Conservation (phyloP, 306 rosid species). For the Pyrus communis region DNA sequence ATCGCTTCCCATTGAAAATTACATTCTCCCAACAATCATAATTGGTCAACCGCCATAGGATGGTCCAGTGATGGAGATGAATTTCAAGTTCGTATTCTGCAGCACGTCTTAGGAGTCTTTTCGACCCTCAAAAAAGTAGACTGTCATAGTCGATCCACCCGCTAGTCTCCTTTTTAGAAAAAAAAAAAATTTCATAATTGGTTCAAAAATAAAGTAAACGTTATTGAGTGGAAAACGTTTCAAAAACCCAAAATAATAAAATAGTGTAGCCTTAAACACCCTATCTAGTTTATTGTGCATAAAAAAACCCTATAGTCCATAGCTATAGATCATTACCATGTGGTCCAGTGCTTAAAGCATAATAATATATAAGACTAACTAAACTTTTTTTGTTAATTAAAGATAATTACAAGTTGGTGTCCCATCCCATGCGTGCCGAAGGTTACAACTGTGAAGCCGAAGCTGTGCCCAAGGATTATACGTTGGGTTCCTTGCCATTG, state of each 20-base stretch:
- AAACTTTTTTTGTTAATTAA: not conserved
- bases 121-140: no score
- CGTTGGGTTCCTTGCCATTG: constrained; percentile 15
- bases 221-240: not conserved
- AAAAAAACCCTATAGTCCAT: no score
- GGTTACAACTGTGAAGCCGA: not conserved
- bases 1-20: no score
- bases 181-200: no score
- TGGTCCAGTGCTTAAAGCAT: not conserved
- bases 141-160: no score
- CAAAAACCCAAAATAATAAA: not conserved
- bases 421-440: not conserved
- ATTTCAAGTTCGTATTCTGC: no score
- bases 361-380: not conserved
- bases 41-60: no score
- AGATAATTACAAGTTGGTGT: not conserved
- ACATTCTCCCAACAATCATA: no score
- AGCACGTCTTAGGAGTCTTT: no score
- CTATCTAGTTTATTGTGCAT: not conserved
- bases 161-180: no score
- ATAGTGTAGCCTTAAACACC: not conserved
- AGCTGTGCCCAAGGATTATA: not conserved
- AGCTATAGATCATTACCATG: not conserved
- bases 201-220: not conserved
- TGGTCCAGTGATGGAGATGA: no score